A percentile compares a stretch with the other conserved stretches of the same genome.
These are phyloP conservation scores for Saccharomycopsis sp. DNA, from an alignment of 805 yeast genomes.

Conservation along the genomic window DNA sequence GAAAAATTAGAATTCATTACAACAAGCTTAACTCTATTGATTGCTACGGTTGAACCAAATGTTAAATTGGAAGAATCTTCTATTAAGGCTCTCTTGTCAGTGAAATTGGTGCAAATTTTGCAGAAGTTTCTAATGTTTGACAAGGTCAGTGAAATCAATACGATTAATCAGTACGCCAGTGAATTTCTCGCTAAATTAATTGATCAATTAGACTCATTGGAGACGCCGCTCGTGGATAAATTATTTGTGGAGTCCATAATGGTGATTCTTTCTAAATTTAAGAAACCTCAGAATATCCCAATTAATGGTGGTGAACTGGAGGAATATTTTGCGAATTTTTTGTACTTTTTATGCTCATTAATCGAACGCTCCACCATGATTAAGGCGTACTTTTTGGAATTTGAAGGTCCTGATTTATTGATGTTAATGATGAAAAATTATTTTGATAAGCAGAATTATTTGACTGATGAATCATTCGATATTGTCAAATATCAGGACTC, in stretches of 20 bases:
- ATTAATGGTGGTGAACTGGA: background rate
- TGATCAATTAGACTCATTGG: background rate
- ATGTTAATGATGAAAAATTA: slow-evolving; percentile 6
- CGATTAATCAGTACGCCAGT: background rate
- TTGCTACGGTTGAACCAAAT: too few relatives aligned
- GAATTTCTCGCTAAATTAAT: background rate
- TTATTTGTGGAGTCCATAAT: background rate
- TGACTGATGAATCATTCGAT: background rate
- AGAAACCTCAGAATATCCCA: slow-evolving; percentile 1
- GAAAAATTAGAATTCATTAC: slow-evolving; percentile 6
- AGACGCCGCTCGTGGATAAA: background rate
- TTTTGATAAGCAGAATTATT: slow-evolving; percentile 1
- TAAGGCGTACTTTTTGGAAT: background rate
- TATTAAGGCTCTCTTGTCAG: too few relatives aligned
- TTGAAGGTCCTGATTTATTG: slow-evolving; percentile 7
- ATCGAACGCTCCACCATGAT: background rate
- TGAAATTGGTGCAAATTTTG: background rate
- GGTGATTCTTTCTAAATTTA: slow-evolving; percentile 1
- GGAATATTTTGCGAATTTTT: slow-evolving; percentile 4
- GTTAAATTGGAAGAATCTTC: too few relatives aligned
- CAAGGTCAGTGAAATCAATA: background rate
- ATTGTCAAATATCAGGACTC: background rate
- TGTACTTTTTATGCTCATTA: background rate
- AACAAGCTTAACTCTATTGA: background rate
- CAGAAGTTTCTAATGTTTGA: background rate